Base-by-base conservation (phyloP, 805 yeast genomes). In the Yamadazyma akitaensis region DNA sequence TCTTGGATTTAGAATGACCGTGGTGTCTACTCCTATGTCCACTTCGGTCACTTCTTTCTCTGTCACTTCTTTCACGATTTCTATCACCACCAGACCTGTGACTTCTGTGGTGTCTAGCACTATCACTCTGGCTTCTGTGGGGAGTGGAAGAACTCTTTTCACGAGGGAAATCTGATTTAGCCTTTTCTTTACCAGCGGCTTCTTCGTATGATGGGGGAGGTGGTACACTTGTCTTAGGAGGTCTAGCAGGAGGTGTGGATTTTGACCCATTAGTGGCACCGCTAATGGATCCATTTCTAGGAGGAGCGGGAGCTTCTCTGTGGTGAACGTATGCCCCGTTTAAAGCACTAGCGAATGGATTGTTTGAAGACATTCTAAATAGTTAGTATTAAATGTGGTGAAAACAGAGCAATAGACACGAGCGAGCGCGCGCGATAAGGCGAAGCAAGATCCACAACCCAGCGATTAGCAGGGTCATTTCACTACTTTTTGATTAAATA, bases 171-270 rank as follows among this genome's bases (percentile, higher is more conserved):
- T 76, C 79, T 36, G 58, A 65, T 34, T 58, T 51, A 10, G 66
- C 58, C 26, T 65, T 63, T 21, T 71, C 72, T 14, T 68, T 62
- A n/a, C 81, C 81, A 2, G 88, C 82, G 17, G 76, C 85, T 54
- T 84, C 90, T 53, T 82, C 87, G 57, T 84, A 84, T 0, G 88
- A 72, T 7, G 90, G 89, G 5, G 88, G 88, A 6, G 75, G 62
- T 7, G 54, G 50, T n/a, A 55, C 55, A 12, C 54, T 48, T 11
- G 37, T 12, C 61, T 57, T 71, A 7, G 72, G 67, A 42, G 73
- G 72, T n/a, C 60, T 50, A 21, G 63, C 46, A 16, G 56, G 61
- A 24, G 60, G 59, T 40, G 54, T 39, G 10, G 28, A n/a, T 1
- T 51, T 31, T 13, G 34, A 40, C 10, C 31, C 36, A 25, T 51